Conservation (phyloP, 345 rosid genomes). For the Cardamine resedifolia region DNA sequence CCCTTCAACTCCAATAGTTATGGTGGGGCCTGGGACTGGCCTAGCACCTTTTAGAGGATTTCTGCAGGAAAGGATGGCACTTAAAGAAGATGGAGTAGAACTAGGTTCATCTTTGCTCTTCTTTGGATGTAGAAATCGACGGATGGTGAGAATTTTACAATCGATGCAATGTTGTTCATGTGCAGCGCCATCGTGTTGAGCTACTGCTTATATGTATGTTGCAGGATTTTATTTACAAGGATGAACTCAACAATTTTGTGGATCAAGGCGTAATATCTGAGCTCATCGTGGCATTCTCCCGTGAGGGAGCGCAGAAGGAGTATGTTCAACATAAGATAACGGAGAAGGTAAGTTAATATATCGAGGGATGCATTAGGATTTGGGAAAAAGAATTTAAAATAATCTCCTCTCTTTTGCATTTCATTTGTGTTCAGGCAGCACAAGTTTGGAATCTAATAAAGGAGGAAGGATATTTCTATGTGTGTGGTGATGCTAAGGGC, state of each 20-base stretch:
- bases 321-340: constrained; percentile 92
- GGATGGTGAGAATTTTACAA: constrained; percentile 49
- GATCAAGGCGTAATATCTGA: constrained; percentile 76
- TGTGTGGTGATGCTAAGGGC: constrained; percentile 93
- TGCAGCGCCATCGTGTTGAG: constrained; percentile 1
- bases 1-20: constrained; percentile 49
- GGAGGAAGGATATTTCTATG: constrained; percentile 62
- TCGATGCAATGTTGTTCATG: neutral
- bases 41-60: constrained; percentile 79
- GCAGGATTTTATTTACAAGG: constrained; percentile 74
- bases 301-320: constrained; percentile 91
- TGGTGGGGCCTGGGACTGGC: constrained; percentile 79
- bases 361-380: neutral
- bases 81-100: constrained; percentile 70
- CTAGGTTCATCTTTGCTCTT: constrained; percentile 76
- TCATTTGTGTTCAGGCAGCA: constrained; percentile 33
- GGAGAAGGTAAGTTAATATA: constrained; percentile 56
- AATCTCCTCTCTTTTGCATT: neutral
- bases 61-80: constrained; percentile 80
- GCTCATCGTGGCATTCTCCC: constrained; percentile 87
- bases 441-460: constrained; percentile 37
- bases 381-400: neutral
- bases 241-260: constrained; percentile 73
- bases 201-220: constrained; percentile 6
- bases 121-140: constrained; percentile 92